These are phyloP conservation scores for Casuarina glauca DNA, from an alignment of 306 rosid species.

Conservation along the genomic window DNA sequence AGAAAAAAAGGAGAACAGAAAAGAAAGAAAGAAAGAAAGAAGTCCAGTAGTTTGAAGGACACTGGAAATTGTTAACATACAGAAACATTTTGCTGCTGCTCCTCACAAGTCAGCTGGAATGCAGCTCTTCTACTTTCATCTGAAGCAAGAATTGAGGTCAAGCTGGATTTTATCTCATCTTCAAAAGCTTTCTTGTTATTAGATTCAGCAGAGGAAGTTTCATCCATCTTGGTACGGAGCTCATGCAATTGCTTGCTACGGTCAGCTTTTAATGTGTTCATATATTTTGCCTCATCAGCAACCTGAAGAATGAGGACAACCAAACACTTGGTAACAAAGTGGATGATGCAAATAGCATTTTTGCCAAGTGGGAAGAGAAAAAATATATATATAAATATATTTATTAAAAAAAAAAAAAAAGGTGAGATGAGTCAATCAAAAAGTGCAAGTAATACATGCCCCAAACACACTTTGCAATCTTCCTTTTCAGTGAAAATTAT, in stretches of 20 bases:
- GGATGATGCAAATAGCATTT: constrained; percentile 9
- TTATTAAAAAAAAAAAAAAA: no score
- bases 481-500: not conserved
- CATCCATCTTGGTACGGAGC: constrained; percentile 66
- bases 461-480: not conserved
- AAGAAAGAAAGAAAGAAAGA: constrained; percentile 19
- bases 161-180: constrained; percentile 71
- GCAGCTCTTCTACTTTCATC: constrained; percentile 84
- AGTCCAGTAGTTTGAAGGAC: constrained; percentile 6
- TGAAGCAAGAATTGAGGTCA: constrained; percentile 65
- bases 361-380: not conserved
- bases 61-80: constrained; percentile 50
- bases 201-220: constrained; percentile 59
- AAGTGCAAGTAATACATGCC: not conserved
- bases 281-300: constrained; percentile 75
- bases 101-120: constrained; percentile 80
- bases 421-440: not conserved
- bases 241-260: constrained; percentile 79
- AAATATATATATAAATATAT: no score
- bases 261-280: constrained; percentile 60
- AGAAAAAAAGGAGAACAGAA: not conserved
- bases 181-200: constrained; percentile 65
- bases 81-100: constrained; percentile 86
- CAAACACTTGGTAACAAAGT: constrained; percentile 22
- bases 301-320: constrained; percentile 53